phyloP scores from a whole-genome alignment of 305 asterid genomes.

The Fraxinus paxiana region DNA sequence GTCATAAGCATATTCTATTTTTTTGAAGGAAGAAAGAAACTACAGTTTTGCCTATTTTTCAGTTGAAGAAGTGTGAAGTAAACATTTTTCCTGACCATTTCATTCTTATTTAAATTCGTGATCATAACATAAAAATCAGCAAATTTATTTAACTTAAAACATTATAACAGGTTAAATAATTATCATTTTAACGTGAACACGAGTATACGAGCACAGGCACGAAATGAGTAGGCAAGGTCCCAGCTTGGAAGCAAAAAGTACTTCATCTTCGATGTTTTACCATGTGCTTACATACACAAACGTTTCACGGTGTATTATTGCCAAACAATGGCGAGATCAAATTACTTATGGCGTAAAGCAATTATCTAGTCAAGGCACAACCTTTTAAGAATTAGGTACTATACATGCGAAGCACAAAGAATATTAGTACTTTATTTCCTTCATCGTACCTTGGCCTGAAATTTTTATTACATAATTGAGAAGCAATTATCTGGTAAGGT shows the following conservation, averaged over 20 bases:
- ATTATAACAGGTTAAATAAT: slow-evolving; percentile 9
- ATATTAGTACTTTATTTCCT: not conserved
- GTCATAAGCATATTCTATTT: slow-evolving; percentile 5
- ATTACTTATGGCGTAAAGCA: not conserved
- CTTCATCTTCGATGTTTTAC: not conserved
- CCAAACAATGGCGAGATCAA: slow-evolving; percentile 12
- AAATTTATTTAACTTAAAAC: not conserved
- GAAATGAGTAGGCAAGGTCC: not conserved
- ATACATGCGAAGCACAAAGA: not conserved
- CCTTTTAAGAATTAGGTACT: not conserved
- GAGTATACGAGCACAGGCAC: not conserved
- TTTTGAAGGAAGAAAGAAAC: not conserved
- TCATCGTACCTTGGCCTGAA: not conserved
- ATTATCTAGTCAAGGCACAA: not conserved
- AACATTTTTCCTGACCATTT: slow-evolving; percentile 10
- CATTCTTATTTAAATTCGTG: not conserved
- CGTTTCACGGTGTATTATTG: not conserved
- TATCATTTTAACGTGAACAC: not conserved
- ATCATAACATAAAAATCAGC: not conserved
- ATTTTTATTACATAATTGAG: not conserved
- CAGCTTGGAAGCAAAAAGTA: not conserved
- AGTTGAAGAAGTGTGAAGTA: slow-evolving; percentile 11
- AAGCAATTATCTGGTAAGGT: not conserved
- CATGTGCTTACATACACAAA: slow-evolving; percentile 3
- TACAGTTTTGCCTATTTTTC: slow-evolving; percentile 1